These are phyloP conservation scores for Alternaria infectoria DNA, from an alignment of 2,329 filamentous ascomycete species.

Conservation along the genomic window DNA sequence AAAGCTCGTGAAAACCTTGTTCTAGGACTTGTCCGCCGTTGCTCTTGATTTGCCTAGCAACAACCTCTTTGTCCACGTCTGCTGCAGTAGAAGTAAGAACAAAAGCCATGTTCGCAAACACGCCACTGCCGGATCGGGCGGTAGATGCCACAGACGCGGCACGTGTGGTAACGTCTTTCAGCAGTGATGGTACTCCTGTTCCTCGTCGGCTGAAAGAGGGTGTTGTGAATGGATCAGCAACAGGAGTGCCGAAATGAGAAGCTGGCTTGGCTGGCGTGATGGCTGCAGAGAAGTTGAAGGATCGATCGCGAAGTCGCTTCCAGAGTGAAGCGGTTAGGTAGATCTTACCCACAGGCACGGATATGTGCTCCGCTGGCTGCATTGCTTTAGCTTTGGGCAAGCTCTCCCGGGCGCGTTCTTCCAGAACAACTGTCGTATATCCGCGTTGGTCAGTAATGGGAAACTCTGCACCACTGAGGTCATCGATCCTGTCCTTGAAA, in stretches of 20 bases:
- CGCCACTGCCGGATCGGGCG: slow-evolving; percentile 38
- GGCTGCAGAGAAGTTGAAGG: slow-evolving; percentile 37
- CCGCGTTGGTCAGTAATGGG: slow-evolving; percentile 52
- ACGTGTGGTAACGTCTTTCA: slow-evolving; percentile 34
- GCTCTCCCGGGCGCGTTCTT: slow-evolving; percentile 51
- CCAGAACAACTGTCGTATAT: slow-evolving; percentile 48
- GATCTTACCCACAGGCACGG: slow-evolving; percentile 50
- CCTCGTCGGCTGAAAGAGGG: slow-evolving; percentile 59
- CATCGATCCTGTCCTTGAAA: slow-evolving; percentile 48
- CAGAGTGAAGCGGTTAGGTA: slow-evolving; percentile 56
- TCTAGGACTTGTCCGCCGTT: slow-evolving; percentile 76
- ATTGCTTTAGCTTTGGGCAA: slow-evolving; percentile 27
- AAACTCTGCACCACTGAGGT: slow-evolving; percentile 32
- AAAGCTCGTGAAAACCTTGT: slow-evolving; percentile 81
- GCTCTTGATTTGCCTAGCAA: slow-evolving; percentile 68
- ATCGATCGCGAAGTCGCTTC: slow-evolving; percentile 48
- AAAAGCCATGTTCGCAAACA: slow-evolving; percentile 87
- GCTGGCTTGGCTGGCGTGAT: slow-evolving; percentile 23
- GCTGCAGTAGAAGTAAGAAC: slow-evolving; percentile 74
- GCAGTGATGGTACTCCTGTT: slow-evolving; percentile 28
- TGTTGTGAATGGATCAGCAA: slow-evolving; percentile 49
- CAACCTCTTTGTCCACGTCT: slow-evolving; percentile 60
- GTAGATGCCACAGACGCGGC: slow-evolving; percentile 39
- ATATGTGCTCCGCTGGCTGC: slow-evolving; percentile 34
- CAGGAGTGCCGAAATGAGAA: slow-evolving; percentile 34